Evolutionary conservation across 1,139 yeast genomes (phyloP).

Genomic region (Protomyces pachydermus): DNA sequence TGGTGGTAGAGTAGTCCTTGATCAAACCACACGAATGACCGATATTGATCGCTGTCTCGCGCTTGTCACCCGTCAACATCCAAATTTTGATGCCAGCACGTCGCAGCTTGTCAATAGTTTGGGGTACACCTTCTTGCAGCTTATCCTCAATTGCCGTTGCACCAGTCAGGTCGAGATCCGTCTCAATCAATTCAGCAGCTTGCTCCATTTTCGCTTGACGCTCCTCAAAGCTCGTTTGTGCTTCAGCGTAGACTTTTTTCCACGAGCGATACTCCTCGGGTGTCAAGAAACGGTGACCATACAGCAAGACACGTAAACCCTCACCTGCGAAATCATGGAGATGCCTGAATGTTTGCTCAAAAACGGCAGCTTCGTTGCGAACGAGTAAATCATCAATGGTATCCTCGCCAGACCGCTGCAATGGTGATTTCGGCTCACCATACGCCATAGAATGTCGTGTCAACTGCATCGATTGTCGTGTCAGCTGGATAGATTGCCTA

Average conservation of each 20-base stretch:
- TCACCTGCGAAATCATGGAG: constrained; percentile 92
- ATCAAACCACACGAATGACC: constrained; percentile 92
- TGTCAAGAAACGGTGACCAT: constrained; percentile 70
- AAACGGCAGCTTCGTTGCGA: constrained; percentile 67
- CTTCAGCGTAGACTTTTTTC: constrained; percentile 62
- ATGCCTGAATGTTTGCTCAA: constrained; percentile 82
- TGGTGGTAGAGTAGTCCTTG: constrained; percentile 85
- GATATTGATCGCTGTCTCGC: constrained; percentile 95
- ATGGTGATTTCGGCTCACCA: constrained; percentile 19
- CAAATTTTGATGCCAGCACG: constrained; percentile 92
- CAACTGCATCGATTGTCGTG: neutral
- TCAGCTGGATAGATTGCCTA: neutral
- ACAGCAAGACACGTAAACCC: constrained; percentile 83
- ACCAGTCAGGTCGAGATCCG: constrained; percentile 63
- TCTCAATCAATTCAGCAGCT: constrained; percentile 69
- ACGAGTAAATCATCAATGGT: constrained; percentile 58
- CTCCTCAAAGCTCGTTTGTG: constrained; percentile 68
- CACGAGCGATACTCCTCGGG: constrained; percentile 58
- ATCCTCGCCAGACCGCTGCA: constrained; percentile 2
- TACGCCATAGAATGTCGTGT: constrained; percentile 30
- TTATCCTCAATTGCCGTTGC: constrained; percentile 98
- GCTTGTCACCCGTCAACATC: constrained; percentile 97
- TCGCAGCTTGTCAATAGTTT: constrained; percentile 82
- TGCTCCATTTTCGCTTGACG: constrained; percentile 63
- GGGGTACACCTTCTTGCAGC: constrained; percentile 91